Conservation (phyloP, 192 early-diverging fungal species). For the Allomyces javanicus region DNA sequence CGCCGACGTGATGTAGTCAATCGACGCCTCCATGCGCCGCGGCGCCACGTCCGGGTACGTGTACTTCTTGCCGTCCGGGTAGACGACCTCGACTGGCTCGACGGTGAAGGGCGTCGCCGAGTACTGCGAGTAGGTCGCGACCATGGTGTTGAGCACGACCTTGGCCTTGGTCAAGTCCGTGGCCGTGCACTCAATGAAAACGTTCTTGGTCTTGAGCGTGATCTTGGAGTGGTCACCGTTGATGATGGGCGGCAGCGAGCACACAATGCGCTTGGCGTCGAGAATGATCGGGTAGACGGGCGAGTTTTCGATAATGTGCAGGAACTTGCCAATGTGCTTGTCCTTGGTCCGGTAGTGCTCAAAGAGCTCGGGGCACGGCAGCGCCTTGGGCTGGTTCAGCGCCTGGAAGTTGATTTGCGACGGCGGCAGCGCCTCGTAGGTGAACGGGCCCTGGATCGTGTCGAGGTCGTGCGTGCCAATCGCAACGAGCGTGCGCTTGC, state of each 20-base stretch:
- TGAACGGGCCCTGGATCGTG: constrained; percentile 81
- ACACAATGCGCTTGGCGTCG: constrained; percentile 60
- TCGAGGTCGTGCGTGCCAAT: constrained; percentile 98
- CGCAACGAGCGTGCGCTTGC: constrained; percentile 80
- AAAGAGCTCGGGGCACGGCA: constrained; percentile 80
- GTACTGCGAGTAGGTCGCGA: constrained; percentile 92
- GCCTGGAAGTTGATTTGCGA: constrained; percentile 85
- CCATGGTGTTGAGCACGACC: constrained; percentile 79
- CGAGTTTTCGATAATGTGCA: constrained; percentile 77
- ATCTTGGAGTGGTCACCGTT: constrained; percentile 98
- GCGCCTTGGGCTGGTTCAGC: constrained; percentile 67
- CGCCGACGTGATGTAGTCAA: constrained; percentile 74
- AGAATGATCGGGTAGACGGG: constrained; percentile 83
- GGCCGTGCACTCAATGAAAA: constrained; percentile 95
- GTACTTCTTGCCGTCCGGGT: constrained; percentile 50
- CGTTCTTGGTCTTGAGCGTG: constrained; percentile 74
- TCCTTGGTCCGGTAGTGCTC: constrained; percentile 70
- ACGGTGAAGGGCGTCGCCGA: constrained; percentile 79
- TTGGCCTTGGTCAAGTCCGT: constrained; percentile 90
- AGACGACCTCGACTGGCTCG: constrained; percentile 76
- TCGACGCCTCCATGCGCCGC: constrained; percentile 46
- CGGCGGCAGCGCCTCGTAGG: constrained; percentile 77
- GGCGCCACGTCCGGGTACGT: constrained; percentile 54
- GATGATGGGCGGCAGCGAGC: constrained; percentile 96
- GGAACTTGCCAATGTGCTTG: constrained; percentile 66